Percentiles rank a stretch among this genome's conserved stretches.
phyloP scores from a whole-genome alignment of 441 rosid species.

The Breynia disticha region DNA sequence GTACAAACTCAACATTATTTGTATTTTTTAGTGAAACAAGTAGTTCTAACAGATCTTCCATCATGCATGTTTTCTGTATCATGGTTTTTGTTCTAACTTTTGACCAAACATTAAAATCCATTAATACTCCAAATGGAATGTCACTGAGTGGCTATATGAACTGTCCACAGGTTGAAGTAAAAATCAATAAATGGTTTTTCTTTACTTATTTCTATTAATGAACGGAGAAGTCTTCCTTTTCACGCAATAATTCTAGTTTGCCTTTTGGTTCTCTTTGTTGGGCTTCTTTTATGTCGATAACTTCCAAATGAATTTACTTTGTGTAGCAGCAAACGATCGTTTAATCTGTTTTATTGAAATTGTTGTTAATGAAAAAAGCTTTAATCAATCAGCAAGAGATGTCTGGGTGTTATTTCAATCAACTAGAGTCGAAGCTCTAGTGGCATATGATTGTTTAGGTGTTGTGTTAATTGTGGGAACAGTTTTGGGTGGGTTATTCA shows the following conservation, averaged over 20 bases:
- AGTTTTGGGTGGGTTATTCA: constrained; percentile 76
- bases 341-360: constrained; percentile 34
- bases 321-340: background rate
- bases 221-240: background rate
- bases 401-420: constrained; percentile 97
- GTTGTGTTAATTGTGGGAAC: constrained; percentile 91
- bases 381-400: constrained; percentile 88
- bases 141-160: no score
- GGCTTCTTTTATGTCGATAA: background rate
- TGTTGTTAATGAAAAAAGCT: constrained; percentile 90
- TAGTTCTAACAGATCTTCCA: no score
- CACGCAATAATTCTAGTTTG: background rate
- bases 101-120: no score
- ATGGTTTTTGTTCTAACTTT: no score
- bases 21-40: no score
- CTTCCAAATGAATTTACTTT: background rate
- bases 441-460: constrained; percentile 93
- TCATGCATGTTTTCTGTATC: no score
- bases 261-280: no score
- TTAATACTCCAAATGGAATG: no score
- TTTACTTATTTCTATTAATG: no score
- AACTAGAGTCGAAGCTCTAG: constrained; percentile 93
- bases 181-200: no score
- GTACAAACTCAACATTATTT: no score
- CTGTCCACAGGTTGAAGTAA: no score